Conservation (phyloP, 768 basidiomycete genomes). For the Rhodotorula paludigena region DNA sequence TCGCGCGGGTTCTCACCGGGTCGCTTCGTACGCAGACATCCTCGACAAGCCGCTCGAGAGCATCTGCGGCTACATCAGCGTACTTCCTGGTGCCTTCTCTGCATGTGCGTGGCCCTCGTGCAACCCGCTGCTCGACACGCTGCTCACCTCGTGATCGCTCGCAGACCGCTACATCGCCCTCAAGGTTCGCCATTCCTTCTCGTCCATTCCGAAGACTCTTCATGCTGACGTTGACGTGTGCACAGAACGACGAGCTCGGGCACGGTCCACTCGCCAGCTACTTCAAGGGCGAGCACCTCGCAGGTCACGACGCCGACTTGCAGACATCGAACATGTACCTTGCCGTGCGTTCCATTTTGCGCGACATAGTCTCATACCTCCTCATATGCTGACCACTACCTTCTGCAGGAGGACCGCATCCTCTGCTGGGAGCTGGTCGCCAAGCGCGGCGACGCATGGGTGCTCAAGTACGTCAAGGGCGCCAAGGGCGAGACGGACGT, state of each 20-base stretch:
- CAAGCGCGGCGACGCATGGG: conserved; percentile 68
- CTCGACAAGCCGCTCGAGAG: conserved; percentile 86
- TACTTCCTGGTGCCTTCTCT: conserved; percentile 86
- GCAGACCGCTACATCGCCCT: conserved; percentile 68
- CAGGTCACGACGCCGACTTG: conserved; percentile 47
- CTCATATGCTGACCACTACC: conserved; percentile 52
- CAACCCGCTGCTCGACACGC: too few species aligned
- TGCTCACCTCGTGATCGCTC: too few species aligned
- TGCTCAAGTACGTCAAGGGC: conserved; percentile 62
- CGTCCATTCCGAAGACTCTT: not conserved
- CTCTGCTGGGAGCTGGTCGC: conserved; percentile 90
- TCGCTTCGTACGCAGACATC: conserved; percentile 57
- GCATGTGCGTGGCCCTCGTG: conserved; percentile 68
- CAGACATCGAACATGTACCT: conserved; percentile 52
- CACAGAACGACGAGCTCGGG: conserved; percentile 72
- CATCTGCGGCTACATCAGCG: conserved; percentile 53
- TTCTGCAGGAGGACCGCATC: conserved; percentile 53
- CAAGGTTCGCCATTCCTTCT: not conserved
- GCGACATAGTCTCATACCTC: conserved; percentile 5
- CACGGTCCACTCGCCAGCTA: conserved; percentile 85
- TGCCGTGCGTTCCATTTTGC: conserved; percentile 51
- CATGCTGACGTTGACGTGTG: conserved; percentile 45
- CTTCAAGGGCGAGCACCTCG: conserved; percentile 85
- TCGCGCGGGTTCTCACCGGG: not conserved
- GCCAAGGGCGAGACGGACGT: conserved; percentile 97